Evolutionary conservation across 2,329 filamentous ascomycete genomes (phyloP), one percentile per base, ranked within the genome.

Genomic region (Amphichorda felina): DNA sequence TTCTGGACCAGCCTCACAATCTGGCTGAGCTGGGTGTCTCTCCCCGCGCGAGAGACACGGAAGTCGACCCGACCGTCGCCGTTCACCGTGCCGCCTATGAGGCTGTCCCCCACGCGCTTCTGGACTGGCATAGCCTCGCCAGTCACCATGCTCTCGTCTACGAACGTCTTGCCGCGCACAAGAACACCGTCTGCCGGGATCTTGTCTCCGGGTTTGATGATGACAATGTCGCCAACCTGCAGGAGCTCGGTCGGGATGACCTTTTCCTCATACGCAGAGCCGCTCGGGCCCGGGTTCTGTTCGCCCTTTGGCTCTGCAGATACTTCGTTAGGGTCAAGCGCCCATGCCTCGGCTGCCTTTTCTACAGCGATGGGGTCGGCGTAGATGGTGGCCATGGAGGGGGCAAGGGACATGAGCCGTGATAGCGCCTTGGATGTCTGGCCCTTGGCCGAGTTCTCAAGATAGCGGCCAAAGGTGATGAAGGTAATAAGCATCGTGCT

Each of bases 1-100:
- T 95, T 86, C 57, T 98, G 91, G 0, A 98, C 91, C n/a, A 96
- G 73, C 57, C 89, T 91, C 43, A 98, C 91, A 44, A 98, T 98
- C 59, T 96, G 91, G 58, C 87, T 94, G 38, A 98, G 78, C 55
- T 96, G 89, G 1, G 91, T 98, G 51, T 98, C 89, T 42, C 88
- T 82, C 33, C 91, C 91, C 25, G 89, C 88, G 46, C 89, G 76
- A 4, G 84, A 94, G 40, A 98, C 91, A 30, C 83, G 78, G 57
- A 96, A 91, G 55, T 96, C 91, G 27, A 95, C 66, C 33, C 89
- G 79, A 3, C 91, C 91, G 43, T 88, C 82, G 17, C 88, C 86
- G 53, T 98, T 98, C 50, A 98, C 89, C 2, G 91, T 96, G 21
- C 91, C 91, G 34, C 87, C 91, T 54, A 96, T 91, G 38, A 98